Percentiles rank a stretch among this genome's conserved stretches.
These are phyloP conservation scores for Penicillium alfredii DNA, from an alignment of 495 filamentous ascomycete species.

Conservation along the genomic window DNA sequence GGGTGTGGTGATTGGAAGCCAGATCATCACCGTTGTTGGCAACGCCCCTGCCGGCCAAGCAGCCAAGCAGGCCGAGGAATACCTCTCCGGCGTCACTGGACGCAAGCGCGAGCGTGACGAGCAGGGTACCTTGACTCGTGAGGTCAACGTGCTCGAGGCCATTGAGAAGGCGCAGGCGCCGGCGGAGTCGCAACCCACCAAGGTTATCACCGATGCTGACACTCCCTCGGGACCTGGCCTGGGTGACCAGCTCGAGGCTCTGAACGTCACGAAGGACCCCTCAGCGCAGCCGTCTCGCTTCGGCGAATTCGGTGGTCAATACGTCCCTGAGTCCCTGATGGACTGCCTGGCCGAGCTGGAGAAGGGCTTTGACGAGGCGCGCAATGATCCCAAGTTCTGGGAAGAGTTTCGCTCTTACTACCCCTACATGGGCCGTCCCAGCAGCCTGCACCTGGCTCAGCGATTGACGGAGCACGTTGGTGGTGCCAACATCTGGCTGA, in stretches of 20 bases:
- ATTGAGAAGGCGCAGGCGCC: conserved; percentile 46
- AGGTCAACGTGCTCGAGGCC: conserved; percentile 51
- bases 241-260: conserved; percentile 65
- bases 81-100: conserved; percentile 77
- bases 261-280: conserved; percentile 51
- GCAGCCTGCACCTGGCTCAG: conserved; percentile 82
- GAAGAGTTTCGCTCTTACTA: conserved; percentile 96
- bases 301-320: conserved; percentile 97
- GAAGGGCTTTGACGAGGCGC: conserved; percentile 78
- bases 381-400: conserved; percentile 88
- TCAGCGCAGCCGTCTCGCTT: conserved; percentile 73
- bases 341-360: conserved; percentile 91
- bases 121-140: conserved; percentile 26
- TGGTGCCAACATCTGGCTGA: conserved; percentile 93
- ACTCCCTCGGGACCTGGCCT: conserved; percentile 54
- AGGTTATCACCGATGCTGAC: conserved; percentile 57
- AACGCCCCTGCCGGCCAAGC: conserved; percentile 55
- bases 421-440: conserved; percentile 93
- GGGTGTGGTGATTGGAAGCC: conserved; percentile 82
- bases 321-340: conserved; percentile 96
- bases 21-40: conserved; percentile 65
- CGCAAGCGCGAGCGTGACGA: conserved; percentile 39
- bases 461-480: conserved; percentile 82
- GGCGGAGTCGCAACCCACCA: conserved; percentile 31
- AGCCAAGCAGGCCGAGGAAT: conserved; percentile 74